Percentiles rank a stretch among this genome's conserved stretches.
Evolutionary conservation across 495 filamentous ascomycete genomes (phyloP).

Genomic region (Aspergillus cavernicola): DNA sequence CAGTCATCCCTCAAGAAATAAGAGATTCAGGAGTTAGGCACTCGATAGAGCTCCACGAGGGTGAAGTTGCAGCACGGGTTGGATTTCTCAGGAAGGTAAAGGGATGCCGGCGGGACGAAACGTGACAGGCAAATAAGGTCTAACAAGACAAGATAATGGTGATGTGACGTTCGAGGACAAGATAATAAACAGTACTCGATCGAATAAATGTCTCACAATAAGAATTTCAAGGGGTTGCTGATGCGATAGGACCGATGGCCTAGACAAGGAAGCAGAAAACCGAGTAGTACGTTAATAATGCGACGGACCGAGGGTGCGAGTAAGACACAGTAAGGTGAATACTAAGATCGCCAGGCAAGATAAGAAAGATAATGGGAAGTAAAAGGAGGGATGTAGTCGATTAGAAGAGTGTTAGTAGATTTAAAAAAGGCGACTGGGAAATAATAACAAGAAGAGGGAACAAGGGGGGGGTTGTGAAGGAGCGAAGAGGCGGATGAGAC

Average conservation of each 20-base stretch:
- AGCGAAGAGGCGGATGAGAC: constrained; percentile 13
- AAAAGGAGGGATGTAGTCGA: constrained; percentile 13
- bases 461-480: constrained; percentile 18
- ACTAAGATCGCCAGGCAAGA: background rate
- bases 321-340: constrained; percentile 18
- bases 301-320: constrained; percentile 20
- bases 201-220: constrained; percentile 2
- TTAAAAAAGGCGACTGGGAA: constrained; percentile 6
- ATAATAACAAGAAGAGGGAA: constrained; percentile 14
- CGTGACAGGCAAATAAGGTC: constrained; percentile 12
- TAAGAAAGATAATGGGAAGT: constrained; percentile 4
- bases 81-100: constrained; percentile 17
- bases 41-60: constrained; percentile 24
- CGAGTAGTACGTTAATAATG: constrained; percentile 13
- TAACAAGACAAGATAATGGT: background rate
- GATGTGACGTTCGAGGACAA: background rate
- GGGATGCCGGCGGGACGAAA: constrained; percentile 6
- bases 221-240: constrained; percentile 3
- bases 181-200: background rate
- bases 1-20: constrained; percentile 44
- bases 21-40: constrained; percentile 17
- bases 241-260: constrained; percentile 2
- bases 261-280: constrained; percentile 10
- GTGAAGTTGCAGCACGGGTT: constrained; percentile 18
- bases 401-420: constrained; percentile 15